Percentiles rank a stretch among this genome's conserved stretches.
These are phyloP conservation scores for Euphorbia corollata DNA, from an alignment of 441 rosid genomes.

Conservation along the genomic window DNA sequence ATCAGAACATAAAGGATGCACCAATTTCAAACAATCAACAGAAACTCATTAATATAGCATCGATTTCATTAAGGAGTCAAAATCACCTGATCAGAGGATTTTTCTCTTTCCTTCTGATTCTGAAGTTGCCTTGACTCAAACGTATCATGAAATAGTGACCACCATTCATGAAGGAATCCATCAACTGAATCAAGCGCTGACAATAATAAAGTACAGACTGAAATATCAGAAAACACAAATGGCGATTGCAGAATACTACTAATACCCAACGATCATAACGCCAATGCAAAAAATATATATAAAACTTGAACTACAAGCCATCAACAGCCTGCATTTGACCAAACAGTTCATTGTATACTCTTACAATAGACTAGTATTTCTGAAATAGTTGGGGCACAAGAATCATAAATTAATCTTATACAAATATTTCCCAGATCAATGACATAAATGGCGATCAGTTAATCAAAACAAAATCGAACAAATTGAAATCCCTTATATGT, in stretches of 20 bases:
- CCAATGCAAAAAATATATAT: background rate
- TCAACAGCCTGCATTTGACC: background rate
- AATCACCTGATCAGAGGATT: slow-evolving; percentile 25
- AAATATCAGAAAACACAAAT: slow-evolving; percentile 8
- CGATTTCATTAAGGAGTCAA: background rate
- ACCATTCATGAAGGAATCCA: slow-evolving; percentile 50
- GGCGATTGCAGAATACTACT: background rate
- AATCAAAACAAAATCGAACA: background rate
- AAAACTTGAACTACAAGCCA: background rate
- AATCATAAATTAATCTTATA: no score
- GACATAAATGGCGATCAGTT: background rate
- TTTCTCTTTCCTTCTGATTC: slow-evolving; percentile 18
- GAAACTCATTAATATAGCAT: background rate
- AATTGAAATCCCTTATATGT: background rate
- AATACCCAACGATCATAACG: background rate
- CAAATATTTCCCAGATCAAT: background rate
- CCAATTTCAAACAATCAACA: background rate
- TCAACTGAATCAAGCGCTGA: slow-evolving; percentile 33
- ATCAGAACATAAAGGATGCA: slow-evolving; percentile 7
- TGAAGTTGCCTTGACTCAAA: slow-evolving; percentile 19
- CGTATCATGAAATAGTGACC: slow-evolving; percentile 38
- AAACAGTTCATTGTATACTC: background rate
- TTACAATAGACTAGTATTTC: background rate
- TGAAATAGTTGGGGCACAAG: background rate
- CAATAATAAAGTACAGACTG: slow-evolving; percentile 12